Conservation (phyloP, 768 basidiomycete species). For the Russula earlei region DNA sequence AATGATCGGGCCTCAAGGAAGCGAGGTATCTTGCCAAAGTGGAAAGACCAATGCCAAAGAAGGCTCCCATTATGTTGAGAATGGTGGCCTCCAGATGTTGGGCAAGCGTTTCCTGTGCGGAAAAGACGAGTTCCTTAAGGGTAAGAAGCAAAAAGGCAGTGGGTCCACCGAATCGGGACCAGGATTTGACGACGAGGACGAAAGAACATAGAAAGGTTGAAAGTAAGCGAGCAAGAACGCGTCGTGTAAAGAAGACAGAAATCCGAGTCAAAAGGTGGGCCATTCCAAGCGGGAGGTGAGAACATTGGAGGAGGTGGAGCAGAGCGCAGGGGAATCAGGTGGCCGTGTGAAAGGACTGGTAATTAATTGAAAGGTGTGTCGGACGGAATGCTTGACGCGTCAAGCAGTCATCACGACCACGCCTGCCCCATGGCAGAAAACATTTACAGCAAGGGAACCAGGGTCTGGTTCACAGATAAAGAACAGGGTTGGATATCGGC, state of each 20-base stretch:
- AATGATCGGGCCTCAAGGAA: constrained; percentile 22
- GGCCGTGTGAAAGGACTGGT: constrained; percentile 9
- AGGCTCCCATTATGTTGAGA: constrained; percentile 35
- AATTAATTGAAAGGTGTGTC: constrained; percentile 3
- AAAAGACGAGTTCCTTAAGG: constrained; percentile 40
- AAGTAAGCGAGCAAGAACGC: constrained; percentile 33
- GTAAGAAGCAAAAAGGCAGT: constrained; percentile 31
- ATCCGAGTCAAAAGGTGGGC: neutral
- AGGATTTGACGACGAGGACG: constrained; percentile 32
- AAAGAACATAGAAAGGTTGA: constrained; percentile 37
- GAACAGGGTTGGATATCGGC: constrained; percentile 92
- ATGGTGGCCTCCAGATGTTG: constrained; percentile 39
- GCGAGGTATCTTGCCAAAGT: constrained; percentile 30
- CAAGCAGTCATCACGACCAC: constrained; percentile 9
- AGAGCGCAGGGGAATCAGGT: constrained; percentile 11
- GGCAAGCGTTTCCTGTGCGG: constrained; percentile 37
- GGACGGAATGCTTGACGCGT: neutral
- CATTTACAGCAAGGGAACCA: constrained; percentile 83
- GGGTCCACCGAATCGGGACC: constrained; percentile 32
- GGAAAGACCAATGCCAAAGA: constrained; percentile 32
- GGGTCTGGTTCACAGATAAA: constrained; percentile 91
- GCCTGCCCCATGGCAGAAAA: constrained; percentile 67
- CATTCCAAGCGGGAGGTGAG: neutral
- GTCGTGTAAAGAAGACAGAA: constrained; percentile 23
- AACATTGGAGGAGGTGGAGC: neutral